Evolutionary conservation across 805 yeast species (phyloP).

Genomic region (Candida koratica): DNA sequence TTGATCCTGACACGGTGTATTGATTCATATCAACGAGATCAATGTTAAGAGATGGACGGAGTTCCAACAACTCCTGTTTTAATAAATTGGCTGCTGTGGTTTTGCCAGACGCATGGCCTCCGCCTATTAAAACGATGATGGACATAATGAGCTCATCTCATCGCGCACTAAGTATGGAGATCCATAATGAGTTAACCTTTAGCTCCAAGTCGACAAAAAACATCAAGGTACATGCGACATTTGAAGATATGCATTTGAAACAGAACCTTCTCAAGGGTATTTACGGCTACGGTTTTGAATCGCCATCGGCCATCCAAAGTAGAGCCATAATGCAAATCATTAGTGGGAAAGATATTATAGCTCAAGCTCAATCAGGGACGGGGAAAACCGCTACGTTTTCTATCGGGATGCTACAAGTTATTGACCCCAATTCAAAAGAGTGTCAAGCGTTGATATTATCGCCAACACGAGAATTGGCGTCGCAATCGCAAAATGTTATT

Average conservation of each 20-base stretch:
- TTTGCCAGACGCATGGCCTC: constrained; percentile 62
- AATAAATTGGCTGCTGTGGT: constrained; percentile 36
- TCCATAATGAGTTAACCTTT: constrained; percentile 17
- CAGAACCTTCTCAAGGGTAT: constrained; percentile 49
- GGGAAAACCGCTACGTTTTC: constrained; percentile 99
- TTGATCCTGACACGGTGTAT: constrained; percentile 26
- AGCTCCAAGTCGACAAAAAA: constrained; percentile 45
- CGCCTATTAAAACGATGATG: constrained; percentile 50
- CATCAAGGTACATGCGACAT: constrained; percentile 48
- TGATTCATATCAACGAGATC: constrained; percentile 44
- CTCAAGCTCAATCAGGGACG: constrained; percentile 99
- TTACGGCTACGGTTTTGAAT: constrained; percentile 89
- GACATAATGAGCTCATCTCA: constrained; percentile 13
- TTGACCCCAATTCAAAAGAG: constrained; percentile 68
- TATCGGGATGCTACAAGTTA: constrained; percentile 84
- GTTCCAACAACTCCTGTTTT: constrained; percentile 21
- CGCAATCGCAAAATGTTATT: constrained; percentile 87
- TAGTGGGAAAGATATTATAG: constrained; percentile 90
- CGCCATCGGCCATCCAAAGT: constrained; percentile 96
- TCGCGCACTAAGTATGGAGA: constrained; percentile 12
- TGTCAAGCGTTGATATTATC: constrained; percentile 88
- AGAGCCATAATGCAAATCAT: constrained; percentile 95
- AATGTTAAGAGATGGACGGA: constrained; percentile 19
- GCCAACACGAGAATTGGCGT: constrained; percentile 95
- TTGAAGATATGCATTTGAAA: constrained; percentile 40